These are phyloP conservation scores for Lecanicillium sp. DNA, from an alignment of 2,329 filamentous ascomycete species.

Conservation along the genomic window DNA sequence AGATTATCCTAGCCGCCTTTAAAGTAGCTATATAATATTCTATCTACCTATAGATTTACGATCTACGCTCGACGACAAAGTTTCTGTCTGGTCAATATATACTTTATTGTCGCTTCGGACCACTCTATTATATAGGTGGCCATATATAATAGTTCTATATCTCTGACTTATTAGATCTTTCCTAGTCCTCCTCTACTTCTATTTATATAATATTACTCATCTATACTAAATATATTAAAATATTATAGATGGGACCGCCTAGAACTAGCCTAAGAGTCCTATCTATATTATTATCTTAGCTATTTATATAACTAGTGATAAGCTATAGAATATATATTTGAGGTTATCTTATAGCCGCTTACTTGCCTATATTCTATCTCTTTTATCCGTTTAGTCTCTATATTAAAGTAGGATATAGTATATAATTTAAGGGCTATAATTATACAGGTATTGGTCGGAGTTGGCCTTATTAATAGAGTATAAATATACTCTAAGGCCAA, in stretches of 20 bases:
- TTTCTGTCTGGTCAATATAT: too few relatives aligned
- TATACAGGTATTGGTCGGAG: constrained; percentile 22
- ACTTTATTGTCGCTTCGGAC: too few relatives aligned
- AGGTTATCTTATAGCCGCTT: constrained; percentile 20
- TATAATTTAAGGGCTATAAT: constrained; percentile 22
- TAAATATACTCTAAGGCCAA: constrained; percentile 23
- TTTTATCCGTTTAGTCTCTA: constrained; percentile 23
- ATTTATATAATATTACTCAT: too few relatives aligned
- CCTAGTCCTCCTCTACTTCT: too few relatives aligned
- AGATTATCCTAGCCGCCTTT: too few relatives aligned
- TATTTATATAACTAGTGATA: constrained; percentile 26
- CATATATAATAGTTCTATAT: too few relatives aligned
- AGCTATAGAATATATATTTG: constrained; percentile 28
- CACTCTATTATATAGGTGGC: too few relatives aligned
- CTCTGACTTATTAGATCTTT: too few relatives aligned
- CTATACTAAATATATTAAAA: constrained; percentile 16
- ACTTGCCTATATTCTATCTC: constrained; percentile 20
- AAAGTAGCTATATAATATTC: too few relatives aligned
- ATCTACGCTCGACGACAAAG: too few relatives aligned
- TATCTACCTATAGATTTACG: too few relatives aligned
- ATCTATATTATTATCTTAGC: constrained; percentile 28
- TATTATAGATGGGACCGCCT: constrained; percentile 22
- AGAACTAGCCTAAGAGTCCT: constrained; percentile 24
- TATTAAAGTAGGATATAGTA: constrained; percentile 25
- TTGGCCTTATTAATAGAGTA: constrained; percentile 25